Evolutionary conservation across 2,329 filamentous ascomycete genomes (phyloP).

Genomic region (Neofusicoccum ribis): DNA sequence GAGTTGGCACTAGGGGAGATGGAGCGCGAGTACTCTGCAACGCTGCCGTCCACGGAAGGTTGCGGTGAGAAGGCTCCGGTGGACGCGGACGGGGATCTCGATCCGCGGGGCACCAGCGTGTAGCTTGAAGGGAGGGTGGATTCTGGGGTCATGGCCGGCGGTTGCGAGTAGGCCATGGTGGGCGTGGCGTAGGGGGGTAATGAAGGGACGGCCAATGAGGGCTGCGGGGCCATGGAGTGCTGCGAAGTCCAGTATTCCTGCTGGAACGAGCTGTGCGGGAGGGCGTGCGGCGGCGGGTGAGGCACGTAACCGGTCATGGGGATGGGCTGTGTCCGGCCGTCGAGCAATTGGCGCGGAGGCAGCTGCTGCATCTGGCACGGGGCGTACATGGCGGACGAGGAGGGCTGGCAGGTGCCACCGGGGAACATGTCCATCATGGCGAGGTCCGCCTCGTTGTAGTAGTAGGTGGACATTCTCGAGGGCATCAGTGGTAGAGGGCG

Average conservation of each 20-base stretch:
- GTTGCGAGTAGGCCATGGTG: slow-evolving; percentile 17
- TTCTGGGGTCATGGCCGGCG: slow-evolving; percentile 12
- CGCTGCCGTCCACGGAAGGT: slow-evolving; percentile 18
- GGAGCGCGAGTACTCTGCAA: slow-evolving; percentile 33
- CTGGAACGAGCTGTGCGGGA: slow-evolving; percentile 14
- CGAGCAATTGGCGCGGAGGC: slow-evolving; percentile 12
- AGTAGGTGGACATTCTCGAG: slow-evolving; percentile 19
- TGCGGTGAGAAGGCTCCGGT: slow-evolving; percentile 18
- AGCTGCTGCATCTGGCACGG: slow-evolving; percentile 19
- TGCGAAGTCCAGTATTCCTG: slow-evolving; percentile 19
- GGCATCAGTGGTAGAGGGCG: slow-evolving; percentile 6
- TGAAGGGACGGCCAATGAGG: slow-evolving; percentile 11
- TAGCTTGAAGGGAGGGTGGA: slow-evolving; percentile 19
- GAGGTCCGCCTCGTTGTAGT: slow-evolving; percentile 34
- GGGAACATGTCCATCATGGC: slow-evolving; percentile 39
- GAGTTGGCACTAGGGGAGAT: slow-evolving; percentile 37
- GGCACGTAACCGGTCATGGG: slow-evolving; percentile 17
- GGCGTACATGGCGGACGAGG: slow-evolving; percentile 26
- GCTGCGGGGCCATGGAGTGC: slow-evolving; percentile 13
- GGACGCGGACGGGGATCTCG: slow-evolving; percentile 16
- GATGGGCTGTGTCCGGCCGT: not conserved
- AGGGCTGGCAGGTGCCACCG: slow-evolving; percentile 38
- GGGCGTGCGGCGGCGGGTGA: not conserved
- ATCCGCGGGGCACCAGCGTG: slow-evolving; percentile 5
- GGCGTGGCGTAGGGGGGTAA: slow-evolving; percentile 14